A percentile compares a stretch with the other conserved stretches of the same genome.
Evolutionary conservation across 805 yeast genomes (phyloP).

Genomic region (Teunomyces atbi): DNA sequence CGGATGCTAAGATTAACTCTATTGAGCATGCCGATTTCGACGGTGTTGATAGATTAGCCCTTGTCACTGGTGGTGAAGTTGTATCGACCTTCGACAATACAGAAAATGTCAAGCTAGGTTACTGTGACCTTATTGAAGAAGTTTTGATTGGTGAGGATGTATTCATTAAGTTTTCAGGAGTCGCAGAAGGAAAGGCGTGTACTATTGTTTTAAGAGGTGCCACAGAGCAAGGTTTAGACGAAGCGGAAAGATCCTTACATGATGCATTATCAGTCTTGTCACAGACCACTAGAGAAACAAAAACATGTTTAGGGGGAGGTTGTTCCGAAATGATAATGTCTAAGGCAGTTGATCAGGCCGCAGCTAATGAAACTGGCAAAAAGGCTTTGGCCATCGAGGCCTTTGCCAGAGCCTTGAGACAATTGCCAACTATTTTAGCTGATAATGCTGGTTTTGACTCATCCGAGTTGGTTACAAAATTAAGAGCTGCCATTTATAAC

Average conservation of each 20-base stretch:
- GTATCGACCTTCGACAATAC: constrained; percentile 95
- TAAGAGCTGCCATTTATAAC: constrained; percentile 85
- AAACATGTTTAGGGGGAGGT: constrained; percentile 93
- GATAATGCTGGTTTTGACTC: constrained; percentile 98
- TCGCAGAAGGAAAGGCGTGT: constrained; percentile 93
- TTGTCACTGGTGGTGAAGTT: constrained; percentile 98
- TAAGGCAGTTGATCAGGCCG: constrained; percentile 89
- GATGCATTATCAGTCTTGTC: constrained; percentile 95
- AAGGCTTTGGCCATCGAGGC: constrained; percentile 92
- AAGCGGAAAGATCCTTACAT: constrained; percentile 61
- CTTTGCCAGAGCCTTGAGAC: constrained; percentile 90
- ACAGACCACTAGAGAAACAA: constrained; percentile 89
- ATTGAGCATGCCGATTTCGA: constrained; percentile 98
- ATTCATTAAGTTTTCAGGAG: constrained; percentile 92
- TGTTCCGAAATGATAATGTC: constrained; percentile 91
- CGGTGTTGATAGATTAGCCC: constrained; percentile 93
- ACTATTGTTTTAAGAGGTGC: constrained; percentile 81
- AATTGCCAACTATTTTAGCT: constrained; percentile 90
- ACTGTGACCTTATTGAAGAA: constrained; percentile 89
- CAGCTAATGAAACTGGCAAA: constrained; percentile 91
- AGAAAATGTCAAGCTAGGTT: constrained; percentile 79
- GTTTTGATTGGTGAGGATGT: constrained; percentile 89
- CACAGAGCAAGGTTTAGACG: constrained; percentile 46
- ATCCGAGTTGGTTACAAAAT: constrained; percentile 83
- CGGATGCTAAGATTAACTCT: constrained; percentile 83